Evolutionary conservation across 2,329 filamentous ascomycete genomes (phyloP), one percentile per base, ranked within the genome.

Genomic region (Colletotrichum aenigma): DNA sequence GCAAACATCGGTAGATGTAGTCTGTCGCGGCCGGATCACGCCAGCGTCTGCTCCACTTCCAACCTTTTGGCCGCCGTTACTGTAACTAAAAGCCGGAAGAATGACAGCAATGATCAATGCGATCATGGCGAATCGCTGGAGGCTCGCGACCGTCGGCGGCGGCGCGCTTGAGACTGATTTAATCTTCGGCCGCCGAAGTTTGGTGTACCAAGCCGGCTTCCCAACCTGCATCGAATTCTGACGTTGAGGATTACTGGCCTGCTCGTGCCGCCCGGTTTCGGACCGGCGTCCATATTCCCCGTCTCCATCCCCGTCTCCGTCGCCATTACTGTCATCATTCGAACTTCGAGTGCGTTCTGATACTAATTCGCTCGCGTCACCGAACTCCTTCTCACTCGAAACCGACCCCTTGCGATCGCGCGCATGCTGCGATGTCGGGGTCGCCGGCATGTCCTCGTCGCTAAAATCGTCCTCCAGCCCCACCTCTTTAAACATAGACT

Each of bases 401-500:
- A 66, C 56, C 16, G 38, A 52, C 26, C 68, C 70, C 73, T 66
- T 79, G 66, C 34, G 78, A 74, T 70, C 77, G 26, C 24, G 62
- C 18, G 43, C n/a, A 28, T 48, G 70, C 16, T 66, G 66, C 10
- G 61, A 73, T 1, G 58, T 60, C 56, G 69, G 61, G 6, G 71
- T 18, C n/a, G 15, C 16, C 2, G 48, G 48, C 36, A 67, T n/a
- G 32, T 78, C 77, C 43, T 80, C 78, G n/a, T 81, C 79, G 48
- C 56, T 74, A 28, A 78, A 75, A 36, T 85, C 85, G 56, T 85
- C 83, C 65, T 85, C 82, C 24, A 90, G 79, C 6, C 89, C 89
- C 55, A 87, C 80, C 81, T 91, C 89, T 79, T 84, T 89, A 78
- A 91, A 91, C 72, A 90, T 83, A 26, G 89, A 90, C 78, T 84